A percentile compares a stretch with the other conserved stretches of the same genome.
These are phyloP conservation scores for Ehretia macrophylla DNA, from an alignment of 257 asterid species.

Conservation along the genomic window DNA sequence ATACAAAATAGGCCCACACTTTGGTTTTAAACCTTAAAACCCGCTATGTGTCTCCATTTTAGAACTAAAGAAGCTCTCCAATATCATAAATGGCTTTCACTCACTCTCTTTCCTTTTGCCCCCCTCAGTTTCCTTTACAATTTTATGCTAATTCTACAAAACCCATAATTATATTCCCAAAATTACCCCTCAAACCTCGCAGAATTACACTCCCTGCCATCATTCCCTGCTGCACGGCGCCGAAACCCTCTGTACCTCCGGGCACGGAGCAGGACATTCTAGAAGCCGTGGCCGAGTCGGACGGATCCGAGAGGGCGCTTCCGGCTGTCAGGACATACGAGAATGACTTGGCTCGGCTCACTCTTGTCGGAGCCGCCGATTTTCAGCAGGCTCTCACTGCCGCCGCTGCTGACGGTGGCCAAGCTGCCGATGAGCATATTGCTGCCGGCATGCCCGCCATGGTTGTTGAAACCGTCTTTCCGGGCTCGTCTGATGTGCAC, in stretches of 20 bases:
- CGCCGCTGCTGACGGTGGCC: constrained; percentile 93
- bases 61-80: too few species aligned
- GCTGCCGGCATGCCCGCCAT: constrained; percentile 47
- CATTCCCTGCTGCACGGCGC: constrained; percentile 28
- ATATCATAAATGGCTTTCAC: constrained; percentile 40
- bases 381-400: constrained; percentile 82
- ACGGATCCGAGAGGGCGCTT: constrained; percentile 30
- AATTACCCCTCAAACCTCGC: constrained; percentile 16
- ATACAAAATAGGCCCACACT: too few species aligned
- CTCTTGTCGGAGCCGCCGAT: constrained; percentile 70
- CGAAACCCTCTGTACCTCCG: constrained; percentile 30
- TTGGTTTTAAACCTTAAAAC: too few species aligned
- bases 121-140: not conserved
- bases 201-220: constrained; percentile 11
- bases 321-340: constrained; percentile 78
- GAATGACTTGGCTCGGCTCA: constrained; percentile 64
- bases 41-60: too few species aligned
- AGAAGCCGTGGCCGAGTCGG: constrained; percentile 43
- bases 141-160: constrained; percentile 7
- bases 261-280: constrained; percentile 49
- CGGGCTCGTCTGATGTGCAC: constrained; percentile 47
- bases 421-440: constrained; percentile 67
- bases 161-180: constrained; percentile 16
- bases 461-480: constrained; percentile 83
- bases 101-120: constrained; percentile 19